Evolutionary conservation across 257 asterid genomes (phyloP), one percentile per base, ranked within the genome.

Genomic region (Marsdenia floribunda): DNA sequence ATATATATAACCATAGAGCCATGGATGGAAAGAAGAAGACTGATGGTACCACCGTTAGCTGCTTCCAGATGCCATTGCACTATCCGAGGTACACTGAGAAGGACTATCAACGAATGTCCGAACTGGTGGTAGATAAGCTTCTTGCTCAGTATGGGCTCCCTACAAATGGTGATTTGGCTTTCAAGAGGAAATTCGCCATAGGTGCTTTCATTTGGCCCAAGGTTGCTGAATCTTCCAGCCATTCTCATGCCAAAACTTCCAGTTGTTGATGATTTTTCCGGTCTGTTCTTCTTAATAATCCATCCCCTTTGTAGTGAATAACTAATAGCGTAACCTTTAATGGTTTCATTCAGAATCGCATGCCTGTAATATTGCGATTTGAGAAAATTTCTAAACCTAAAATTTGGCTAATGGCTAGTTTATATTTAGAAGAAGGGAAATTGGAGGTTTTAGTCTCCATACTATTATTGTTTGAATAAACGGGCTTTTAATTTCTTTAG

Each of bases 51-150:
- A 75, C 49, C 21, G n/a, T 13, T 29, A 29, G 35, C 4, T 46
- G 26, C 55, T 86, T 88, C 79, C 71, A 80, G 82, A 84, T 88
- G 90, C 88, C 92, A 38, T 58, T 88, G 71, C 90, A 86, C 74
- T 86, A 84, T 70, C 92, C 86, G 24, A 78, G 82, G 66, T 86
- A 84, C 79, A 82, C 80, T 19, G 80, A 69, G 68, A 81, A 77
- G 24, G 86, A 86, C 54, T 88, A 88, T 68, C 85, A 86, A 71
- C 79, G 83, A 73, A 88, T 86, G 92, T 86, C 90, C 0, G 87
- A 88, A 50, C 78, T 86, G 83, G 77, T 60, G 85, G 55, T 88
- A 18, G 90, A 86, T 29, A 44, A 81, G 21, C 90, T 88, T 44
- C 85, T 88, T 1, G 83, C 90, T 0, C 84, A 80, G 40, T 88